Evolutionary conservation across 306 rosid species (phyloP), one percentile per base, ranked within the genome.

Genomic region (Lathyrus sativus): DNA sequence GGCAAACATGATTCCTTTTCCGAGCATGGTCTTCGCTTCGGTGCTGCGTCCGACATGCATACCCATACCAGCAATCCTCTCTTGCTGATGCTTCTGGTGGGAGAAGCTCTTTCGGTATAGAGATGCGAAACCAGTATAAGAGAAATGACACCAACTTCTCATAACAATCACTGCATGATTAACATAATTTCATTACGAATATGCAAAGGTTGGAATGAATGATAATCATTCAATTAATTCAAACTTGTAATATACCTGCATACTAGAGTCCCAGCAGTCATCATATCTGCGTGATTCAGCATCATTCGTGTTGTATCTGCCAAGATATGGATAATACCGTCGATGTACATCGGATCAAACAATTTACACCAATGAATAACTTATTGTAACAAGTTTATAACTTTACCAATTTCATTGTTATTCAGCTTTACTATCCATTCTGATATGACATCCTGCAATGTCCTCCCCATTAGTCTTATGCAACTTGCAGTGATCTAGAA

Each of bases 51-150:
- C 96, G 81, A 62, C 98, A 93, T 61, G 85, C 81, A 73, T 86
- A 86, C 75, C 98, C 98, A 78, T 93, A 88, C 98, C 97, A 93
- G 83, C 98, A 93, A 88, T 93, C 86, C 33, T 86, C 91, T 79
- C 96, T 86, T 22, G 60, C 77, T 13, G 71, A 44, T 53, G 86
- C 91, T 14, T 82, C 96, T 0, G 73, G 64, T 10, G 96, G 93
- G 19, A 89, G 73, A 73, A 62, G 76, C 88, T 86, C 41, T 64
- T 11, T 84, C 28, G 97, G 90, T 11, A 76, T 56, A 6, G 96
- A 77, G 71, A 90, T 58, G 37, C 97, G 98, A 73, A 85, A 93
- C 90, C 98, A 93, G 74, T 90, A 90, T 75, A 93, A 68, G 69
- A 93, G 91, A 78, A 86, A 90, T 2, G 91, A 88, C 54, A 88